Base-by-base conservation (phyloP, 805 yeast species). In the Barnettozyma botsteinii region DNA sequence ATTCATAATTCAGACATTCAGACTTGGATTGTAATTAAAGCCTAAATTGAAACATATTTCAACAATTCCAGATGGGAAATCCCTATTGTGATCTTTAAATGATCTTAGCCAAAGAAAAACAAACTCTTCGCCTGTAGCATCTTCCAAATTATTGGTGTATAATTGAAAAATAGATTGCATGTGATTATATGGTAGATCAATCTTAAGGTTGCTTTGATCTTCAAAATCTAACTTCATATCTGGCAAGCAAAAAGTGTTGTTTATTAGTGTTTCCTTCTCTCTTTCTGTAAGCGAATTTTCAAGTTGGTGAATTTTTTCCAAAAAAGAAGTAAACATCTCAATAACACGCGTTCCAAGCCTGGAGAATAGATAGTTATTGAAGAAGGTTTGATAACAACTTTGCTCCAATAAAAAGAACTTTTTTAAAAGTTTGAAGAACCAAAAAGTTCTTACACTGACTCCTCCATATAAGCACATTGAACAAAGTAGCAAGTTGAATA, bases 381-480 rank as follows among this genome's bases (percentile, higher is more conserved):
- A 7, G 14, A 29, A 5, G 10, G 25, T 31, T 14, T 21, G 32
- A 10, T 26, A 11, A 8, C 32, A 18, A 10, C 40, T 15, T 14
- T 31, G 29, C 3, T 31, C 26, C 7, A 47, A 19, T 4, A 31
- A 18, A 21, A 45, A 64, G 36, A 57, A 63, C 37, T 60, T 55
- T 28, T 59, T 57, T 29, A 72, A 46, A 14, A 58, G 53, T 38
- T 59, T 59, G 47, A 73, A 71, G 31, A 71, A 64, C 68, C 70
- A 65, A 15, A 74, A 46, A 3, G 65, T 52, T 32, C 61, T 65
- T 9, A 71, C 20, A 42, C 69, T 72, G 21, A 66, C 51, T 1
- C 70, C 73, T 13, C 79, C 79, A 41, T 60, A 63, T 32, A 73
- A 46, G 7, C 70, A 29, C 8, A 73, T 43, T 0, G 71, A 72